A percentile compares a stretch with the other conserved stretches of the same genome.
Conservation (phyloP, 2,329 filamentous ascomycete genomes). For the Colletotrichum paranaense region DNA sequence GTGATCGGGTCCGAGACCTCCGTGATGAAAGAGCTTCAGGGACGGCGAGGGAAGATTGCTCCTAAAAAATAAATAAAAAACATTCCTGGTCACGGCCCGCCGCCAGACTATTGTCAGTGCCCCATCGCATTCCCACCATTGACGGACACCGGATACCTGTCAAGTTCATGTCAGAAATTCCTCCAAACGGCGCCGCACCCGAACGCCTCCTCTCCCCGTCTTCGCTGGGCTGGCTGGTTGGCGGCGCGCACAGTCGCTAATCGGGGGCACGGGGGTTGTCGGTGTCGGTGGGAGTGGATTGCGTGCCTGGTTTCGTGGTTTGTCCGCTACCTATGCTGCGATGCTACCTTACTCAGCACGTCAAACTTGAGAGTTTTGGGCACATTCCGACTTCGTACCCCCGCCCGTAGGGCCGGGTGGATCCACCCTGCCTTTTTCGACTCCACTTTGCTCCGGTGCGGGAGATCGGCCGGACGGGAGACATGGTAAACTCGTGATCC, state of each 20-base stretch:
- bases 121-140: not conserved
- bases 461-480: conserved; percentile 14
- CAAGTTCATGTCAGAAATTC: conserved; percentile 21
- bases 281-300: too few species aligned
- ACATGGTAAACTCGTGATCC: not conserved
- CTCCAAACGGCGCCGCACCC: conserved; percentile 15
- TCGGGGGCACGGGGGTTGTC: not conserved
- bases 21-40: not conserved
- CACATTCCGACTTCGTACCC: not conserved
- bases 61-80: not conserved
- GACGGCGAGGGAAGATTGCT: not conserved
- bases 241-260: conserved; percentile 23
- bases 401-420: conserved; percentile 16
- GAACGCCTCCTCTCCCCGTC: not conserved
- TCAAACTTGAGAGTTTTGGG: not conserved
- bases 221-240: too few species aligned
- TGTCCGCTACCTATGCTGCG: conserved; percentile 12
- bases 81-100: not conserved
- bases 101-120: conserved; percentile 11
- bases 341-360: conserved; percentile 10
- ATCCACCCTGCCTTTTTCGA: not conserved
- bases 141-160: not conserved
- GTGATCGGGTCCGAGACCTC: conserved; percentile 22
- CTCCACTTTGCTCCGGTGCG: conserved; percentile 9
- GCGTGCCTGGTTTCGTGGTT: not conserved